Evolutionary conservation across 2,329 filamentous ascomycete genomes (phyloP).

Genomic region (Colletotrichum tofieldiae): DNA sequence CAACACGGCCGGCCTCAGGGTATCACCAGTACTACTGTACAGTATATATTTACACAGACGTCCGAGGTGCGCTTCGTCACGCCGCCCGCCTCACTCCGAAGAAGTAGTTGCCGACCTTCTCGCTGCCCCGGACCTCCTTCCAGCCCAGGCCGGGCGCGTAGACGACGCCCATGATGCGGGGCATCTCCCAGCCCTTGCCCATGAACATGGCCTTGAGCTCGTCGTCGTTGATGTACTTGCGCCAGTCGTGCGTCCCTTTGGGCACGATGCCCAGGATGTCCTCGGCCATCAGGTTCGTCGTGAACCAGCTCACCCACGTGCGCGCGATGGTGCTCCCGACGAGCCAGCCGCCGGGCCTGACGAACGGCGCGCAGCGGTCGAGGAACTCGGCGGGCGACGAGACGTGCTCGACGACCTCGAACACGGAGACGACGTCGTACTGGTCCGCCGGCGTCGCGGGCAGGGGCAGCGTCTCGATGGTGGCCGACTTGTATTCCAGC

Average conservation of each 20-base stretch:
- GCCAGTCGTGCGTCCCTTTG: slow-evolving; percentile 94
- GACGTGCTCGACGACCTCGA: slow-evolving; percentile 97
- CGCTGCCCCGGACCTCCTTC: slow-evolving; percentile 85
- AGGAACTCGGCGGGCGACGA: slow-evolving; percentile 83
- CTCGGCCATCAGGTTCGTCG: slow-evolving; percentile 94
- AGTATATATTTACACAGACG: slow-evolving; percentile 22
- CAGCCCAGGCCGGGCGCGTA: slow-evolving; percentile 94
- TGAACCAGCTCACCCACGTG: slow-evolving; percentile 90
- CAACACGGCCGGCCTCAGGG: neutral
- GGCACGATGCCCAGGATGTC: slow-evolving; percentile 91
- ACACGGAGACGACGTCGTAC: slow-evolving; percentile 88
- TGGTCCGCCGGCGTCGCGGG: slow-evolving; percentile 58
- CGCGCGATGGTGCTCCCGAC: slow-evolving; percentile 93
- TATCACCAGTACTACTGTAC: slow-evolving; percentile 33
- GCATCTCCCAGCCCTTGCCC: slow-evolving; percentile 71
- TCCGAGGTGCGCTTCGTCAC: slow-evolving; percentile 25
- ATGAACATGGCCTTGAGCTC: slow-evolving; percentile 77
- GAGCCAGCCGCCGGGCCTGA: slow-evolving; percentile 93
- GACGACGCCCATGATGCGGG: slow-evolving; percentile 82
- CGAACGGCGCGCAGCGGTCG: slow-evolving; percentile 78
- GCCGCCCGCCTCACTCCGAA: slow-evolving; percentile 78
- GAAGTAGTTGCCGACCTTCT: slow-evolving; percentile 95
- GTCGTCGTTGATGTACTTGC: slow-evolving; percentile 91
- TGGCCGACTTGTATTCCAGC: slow-evolving; percentile 81
- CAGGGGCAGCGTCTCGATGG: slow-evolving; percentile 78